Conservation (phyloP, 2,329 filamentous ascomycete genomes). For the Colletotrichum simmondsii region DNA sequence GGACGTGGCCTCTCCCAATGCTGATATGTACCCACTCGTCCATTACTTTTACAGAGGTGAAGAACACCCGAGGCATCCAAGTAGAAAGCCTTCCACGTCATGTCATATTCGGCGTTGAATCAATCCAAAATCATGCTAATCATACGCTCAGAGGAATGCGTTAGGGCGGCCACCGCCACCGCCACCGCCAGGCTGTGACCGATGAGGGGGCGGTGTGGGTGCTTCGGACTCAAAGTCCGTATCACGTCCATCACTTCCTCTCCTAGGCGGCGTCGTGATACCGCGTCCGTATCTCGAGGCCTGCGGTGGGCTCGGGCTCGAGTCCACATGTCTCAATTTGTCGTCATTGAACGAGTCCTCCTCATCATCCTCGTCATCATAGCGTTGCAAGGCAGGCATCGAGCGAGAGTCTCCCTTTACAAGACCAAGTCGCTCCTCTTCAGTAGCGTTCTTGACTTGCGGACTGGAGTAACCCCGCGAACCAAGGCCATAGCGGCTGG, state of each 20-base stretch:
- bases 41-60: slow-evolving; percentile 33
- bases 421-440: slow-evolving; percentile 85
- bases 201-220: slow-evolving; percentile 29
- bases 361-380: slow-evolving; percentile 48
- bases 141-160: slow-evolving; percentile 27
- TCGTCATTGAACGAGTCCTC: slow-evolving; percentile 42
- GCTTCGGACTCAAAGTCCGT: slow-evolving; percentile 29
- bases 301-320: slow-evolving; percentile 35
- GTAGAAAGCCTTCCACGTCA: slow-evolving; percentile 1
- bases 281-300: slow-evolving; percentile 52
- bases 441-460: slow-evolving; percentile 68
- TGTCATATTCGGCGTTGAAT: slow-evolving; percentile 26
- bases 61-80: slow-evolving; percentile 8
- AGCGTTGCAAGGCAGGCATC: slow-evolving; percentile 47
- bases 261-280: slow-evolving; percentile 51
- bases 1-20: not conserved
- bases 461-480: slow-evolving; percentile 53
- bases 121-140: slow-evolving; percentile 33
- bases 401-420: slow-evolving; percentile 75
- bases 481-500: slow-evolving; percentile 38
- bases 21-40: slow-evolving; percentile 25
- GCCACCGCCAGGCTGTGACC: slow-evolving; percentile 19
- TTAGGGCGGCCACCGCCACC: slow-evolving; percentile 9
- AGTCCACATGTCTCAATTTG: slow-evolving; percentile 34
- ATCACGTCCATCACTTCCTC: slow-evolving; percentile 40